Evolutionary conservation across 768 basidiomycete genomes (phyloP).

Genomic region (Pholiota conissans): DNA sequence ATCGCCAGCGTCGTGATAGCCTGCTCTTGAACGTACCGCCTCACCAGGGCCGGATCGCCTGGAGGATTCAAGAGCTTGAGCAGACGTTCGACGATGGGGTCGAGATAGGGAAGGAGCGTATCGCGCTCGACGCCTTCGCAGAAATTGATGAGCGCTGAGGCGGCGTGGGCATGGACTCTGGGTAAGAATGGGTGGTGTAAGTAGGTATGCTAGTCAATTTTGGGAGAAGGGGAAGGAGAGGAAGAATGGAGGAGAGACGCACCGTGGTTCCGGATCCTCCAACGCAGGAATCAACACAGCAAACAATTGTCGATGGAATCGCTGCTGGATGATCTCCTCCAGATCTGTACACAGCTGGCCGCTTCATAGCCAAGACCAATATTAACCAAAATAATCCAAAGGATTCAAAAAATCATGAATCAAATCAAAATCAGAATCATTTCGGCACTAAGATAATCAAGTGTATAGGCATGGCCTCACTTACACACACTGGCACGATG

Average conservation of each 20-base stretch:
- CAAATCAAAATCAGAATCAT: no score
- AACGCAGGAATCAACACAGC: slow-evolving; percentile 69
- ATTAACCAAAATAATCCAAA: background rate
- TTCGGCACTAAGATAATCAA: no score
- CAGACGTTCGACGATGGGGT: slow-evolving; percentile 74
- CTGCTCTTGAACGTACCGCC: slow-evolving; percentile 82
- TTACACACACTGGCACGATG: slow-evolving; percentile 89
- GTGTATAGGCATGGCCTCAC: slow-evolving; percentile 26
- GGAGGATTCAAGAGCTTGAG: slow-evolving; percentile 63
- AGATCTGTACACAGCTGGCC: slow-evolving; percentile 90
- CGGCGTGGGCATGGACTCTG: slow-evolving; percentile 86
- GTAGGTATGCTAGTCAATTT: no score
- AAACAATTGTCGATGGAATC: slow-evolving; percentile 69
- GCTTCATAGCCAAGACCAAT: slow-evolving; percentile 34
- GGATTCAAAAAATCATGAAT: background rate
- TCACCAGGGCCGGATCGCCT: slow-evolving; percentile 39
- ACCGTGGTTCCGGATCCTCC: slow-evolving; percentile 78
- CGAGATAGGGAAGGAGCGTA: slow-evolving; percentile 74
- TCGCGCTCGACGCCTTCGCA: slow-evolving; percentile 83
- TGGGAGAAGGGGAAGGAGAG: no score
- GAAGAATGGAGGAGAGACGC: slow-evolving; percentile 32
- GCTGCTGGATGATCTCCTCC: slow-evolving; percentile 79
- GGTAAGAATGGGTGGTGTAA: background rate
- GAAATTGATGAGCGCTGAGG: slow-evolving; percentile 87
- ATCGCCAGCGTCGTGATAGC: slow-evolving; percentile 87